Base-by-base conservation (phyloP, 805 yeast species). In the Starmerella floris region DNA sequence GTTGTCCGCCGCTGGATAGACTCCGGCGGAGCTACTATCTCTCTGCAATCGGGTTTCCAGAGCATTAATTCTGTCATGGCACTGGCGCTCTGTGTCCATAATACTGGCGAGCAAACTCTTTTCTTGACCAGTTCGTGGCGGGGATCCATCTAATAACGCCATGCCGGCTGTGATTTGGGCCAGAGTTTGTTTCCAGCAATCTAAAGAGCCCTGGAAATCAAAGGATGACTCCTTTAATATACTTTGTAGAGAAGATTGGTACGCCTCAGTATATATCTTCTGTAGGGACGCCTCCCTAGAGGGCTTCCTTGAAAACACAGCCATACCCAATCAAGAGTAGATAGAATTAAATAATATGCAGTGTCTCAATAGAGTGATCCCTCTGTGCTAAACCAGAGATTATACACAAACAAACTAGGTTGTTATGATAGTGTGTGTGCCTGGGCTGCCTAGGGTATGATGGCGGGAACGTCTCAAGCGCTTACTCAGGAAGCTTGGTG, bases 201-300 rank as follows among this genome's bases (percentile, higher is more conserved):
- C 53, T 17, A 65, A 54, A 19, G 67, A 62, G 20, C 54, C 55
- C 19, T 49, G 55, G 42, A 53, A 56, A 39, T 61, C 59, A 39
- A 60, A 59, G 45, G 59, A 60, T 23, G 64, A 56, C 44, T 63
- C 67, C 30, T 60, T 56, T 26, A 62, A 57, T 30, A 64, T 61
- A 34, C 66, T 57, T 49, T 64, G 64, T 23, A 65, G 54, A n/a
- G 65, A 60, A 28, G 56, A 47, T 50, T 61, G 60, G 50, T 65
- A 62, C n/a, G 68, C 65, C 25, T 63, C 67, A 42, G 65, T 64
- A 51, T 64, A 65, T 20, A 61, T 51, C 32, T 51, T 48, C 45
- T 65, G 67, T 27, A 64, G 60, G 15, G 48, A 33, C 19, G 51
- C 41, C 48, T 50, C 56, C 19, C 43, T 37, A 15, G 55, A 42